Evolutionary conservation across 257 asterid species (phyloP).

Genomic region (Paulownia fortunei): DNA sequence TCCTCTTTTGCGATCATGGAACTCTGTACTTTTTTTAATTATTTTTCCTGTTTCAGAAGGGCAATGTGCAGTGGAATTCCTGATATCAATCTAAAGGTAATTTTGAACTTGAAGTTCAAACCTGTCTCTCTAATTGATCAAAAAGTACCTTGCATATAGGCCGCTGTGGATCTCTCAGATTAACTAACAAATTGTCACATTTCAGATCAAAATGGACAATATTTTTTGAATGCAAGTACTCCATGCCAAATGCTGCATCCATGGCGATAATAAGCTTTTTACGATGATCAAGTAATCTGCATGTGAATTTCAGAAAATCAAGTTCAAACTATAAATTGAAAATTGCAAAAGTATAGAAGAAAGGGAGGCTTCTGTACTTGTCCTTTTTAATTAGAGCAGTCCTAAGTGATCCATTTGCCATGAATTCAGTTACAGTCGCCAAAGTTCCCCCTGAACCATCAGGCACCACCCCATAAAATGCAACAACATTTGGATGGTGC

Average conservation of each 20-base stretch:
- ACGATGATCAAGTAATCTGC: slow-evolving; percentile 64
- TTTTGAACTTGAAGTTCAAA: slow-evolving; percentile 20
- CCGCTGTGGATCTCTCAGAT: slow-evolving; percentile 66
- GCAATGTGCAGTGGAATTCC: neutral
- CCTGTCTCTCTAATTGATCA: slow-evolving; percentile 6
- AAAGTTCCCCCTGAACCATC: slow-evolving; percentile 82
- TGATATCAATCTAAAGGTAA: neutral
- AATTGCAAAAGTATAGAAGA: slow-evolving; percentile 21
- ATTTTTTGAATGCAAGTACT: slow-evolving; percentile 73
- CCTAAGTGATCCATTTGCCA: slow-evolving; percentile 82
- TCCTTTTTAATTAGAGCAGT: slow-evolving; percentile 62
- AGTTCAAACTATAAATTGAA: slow-evolving; percentile 24
- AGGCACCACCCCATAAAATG: slow-evolving; percentile 87
- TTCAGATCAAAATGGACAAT: slow-evolving; percentile 86
- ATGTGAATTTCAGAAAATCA: slow-evolving; percentile 33
- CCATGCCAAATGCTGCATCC: slow-evolving; percentile 94
- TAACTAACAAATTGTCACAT: slow-evolving; percentile 79
- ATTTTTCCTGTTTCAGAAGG: slow-evolving; percentile 17
- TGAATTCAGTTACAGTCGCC: slow-evolving; percentile 79
- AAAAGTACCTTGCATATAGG: slow-evolving; percentile 78
- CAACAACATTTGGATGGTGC: slow-evolving; percentile 83
- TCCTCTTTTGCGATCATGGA: neutral
- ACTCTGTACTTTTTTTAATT: neutral
- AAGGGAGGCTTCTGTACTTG: slow-evolving; percentile 46
- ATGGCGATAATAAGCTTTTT: slow-evolving; percentile 71